Percentiles rank a stretch among this genome's conserved stretches.
Conservation (phyloP, 805 yeast species). For the Metschnikowia noctiluminum region DNA sequence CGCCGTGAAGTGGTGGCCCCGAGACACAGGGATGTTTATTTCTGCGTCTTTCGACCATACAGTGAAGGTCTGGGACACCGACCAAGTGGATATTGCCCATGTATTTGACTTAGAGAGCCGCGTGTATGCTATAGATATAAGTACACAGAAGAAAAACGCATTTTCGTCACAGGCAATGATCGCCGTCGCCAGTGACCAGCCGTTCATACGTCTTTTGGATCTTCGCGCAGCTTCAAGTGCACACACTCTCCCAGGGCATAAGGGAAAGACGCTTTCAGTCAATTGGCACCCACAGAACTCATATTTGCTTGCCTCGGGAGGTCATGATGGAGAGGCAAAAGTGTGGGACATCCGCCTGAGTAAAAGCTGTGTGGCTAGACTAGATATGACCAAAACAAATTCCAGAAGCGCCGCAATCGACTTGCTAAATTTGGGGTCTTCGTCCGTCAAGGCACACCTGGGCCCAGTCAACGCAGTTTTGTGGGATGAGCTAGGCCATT, state of each 20-base stretch:
- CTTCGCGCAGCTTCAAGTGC: constrained; percentile 69
- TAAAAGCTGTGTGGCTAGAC: constrained; percentile 55
- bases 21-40: constrained; percentile 81
- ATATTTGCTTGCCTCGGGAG: constrained; percentile 71
- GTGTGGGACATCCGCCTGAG: constrained; percentile 84
- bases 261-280: constrained; percentile 52
- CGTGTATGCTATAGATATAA: constrained; percentile 64
- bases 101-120: constrained; percentile 58
- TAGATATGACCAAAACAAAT: constrained; percentile 55
- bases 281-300: constrained; percentile 73
- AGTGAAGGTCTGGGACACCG: constrained; percentile 80
- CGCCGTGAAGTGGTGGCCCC: constrained; percentile 81
- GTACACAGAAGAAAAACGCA: constrained; percentile 21
- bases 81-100: constrained; percentile 60
- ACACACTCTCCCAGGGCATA: constrained; percentile 65
- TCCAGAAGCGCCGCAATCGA: constrained; percentile 13
- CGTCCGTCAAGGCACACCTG: constrained; percentile 62
- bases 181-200: constrained; percentile 69
- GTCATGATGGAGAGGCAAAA: constrained; percentile 73
- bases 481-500: constrained; percentile 68
- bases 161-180: constrained; percentile 45
- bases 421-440: constrained; percentile 26
- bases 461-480: constrained; percentile 74
- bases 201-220: constrained; percentile 67
- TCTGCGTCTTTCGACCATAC: constrained; percentile 77